Evolutionary conservation across 164 flowering plant genomes (phyloP), one percentile per base, ranked within the genome.

Genomic region (Liriodendron chinense): DNA sequence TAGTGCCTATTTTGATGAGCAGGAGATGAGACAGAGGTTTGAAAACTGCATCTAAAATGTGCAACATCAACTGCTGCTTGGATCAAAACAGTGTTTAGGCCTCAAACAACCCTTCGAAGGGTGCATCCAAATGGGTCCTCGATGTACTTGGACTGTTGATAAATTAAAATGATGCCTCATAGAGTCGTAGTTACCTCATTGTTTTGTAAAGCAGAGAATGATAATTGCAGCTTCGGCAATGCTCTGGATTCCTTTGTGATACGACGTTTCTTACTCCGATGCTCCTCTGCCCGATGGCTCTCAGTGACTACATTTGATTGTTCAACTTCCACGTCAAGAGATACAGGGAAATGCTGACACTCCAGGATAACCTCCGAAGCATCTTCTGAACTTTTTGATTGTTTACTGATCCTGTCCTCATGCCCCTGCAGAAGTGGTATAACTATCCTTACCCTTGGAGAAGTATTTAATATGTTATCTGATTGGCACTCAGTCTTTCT

Each of bases 401-500:
- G 26, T 66, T 64, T n/a, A 74, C 43, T 71, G 20, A 43, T 14
- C 65, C 43, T 47, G n/a, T 72, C 74, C 26, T 61, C 64, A 21
- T 34, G 74, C 34, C 68, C 70, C 73, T 14, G 56, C 43, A 73
- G 69, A 73, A 72, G 74, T 34, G 69, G 80, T 47, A 73, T 70
- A 64, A 69, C 81, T 75, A 59, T 24, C 53, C 68, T 76, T 71
- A 77, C 69, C 69, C 73, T 83, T 71, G 82, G 73, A n/a, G 87
- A 80, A 71, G 83, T 75, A 72, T 84, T 75, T 21, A 66, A 74
- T 28, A 62, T 25, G 47, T 72, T 75, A 73, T 62, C 68, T 49
- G 73, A 65, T 71, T 69, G 80, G 47, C 48, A 53, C 25, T 81
- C 85, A 65, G 82, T 72, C 82, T 80, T 90, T 78, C 87, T 85